Evolutionary conservation across 2,329 filamentous ascomycete genomes (phyloP).

Genomic region (Fusarium floridanum): DNA sequence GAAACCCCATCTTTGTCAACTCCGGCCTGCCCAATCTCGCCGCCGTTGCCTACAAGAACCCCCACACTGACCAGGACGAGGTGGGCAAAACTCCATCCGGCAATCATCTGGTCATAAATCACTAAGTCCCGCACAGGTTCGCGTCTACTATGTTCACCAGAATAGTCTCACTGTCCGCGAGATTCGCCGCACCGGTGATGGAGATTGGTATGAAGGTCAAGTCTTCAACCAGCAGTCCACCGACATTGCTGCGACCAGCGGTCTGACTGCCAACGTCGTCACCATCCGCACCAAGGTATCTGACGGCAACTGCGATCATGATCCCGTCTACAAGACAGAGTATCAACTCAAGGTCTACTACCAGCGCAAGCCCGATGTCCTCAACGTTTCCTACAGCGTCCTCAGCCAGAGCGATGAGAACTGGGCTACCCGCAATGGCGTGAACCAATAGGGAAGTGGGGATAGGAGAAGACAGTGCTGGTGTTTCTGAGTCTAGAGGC

Average conservation of each 20-base stretch:
- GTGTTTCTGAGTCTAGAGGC: background rate
- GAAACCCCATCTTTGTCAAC: background rate
- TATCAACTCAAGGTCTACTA: slow-evolving; percentile 6
- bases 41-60: background rate
- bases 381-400: background rate
- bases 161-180: background rate
- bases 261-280: slow-evolving; percentile 3
- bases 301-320: too few relatives aligned
- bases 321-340: too few relatives aligned
- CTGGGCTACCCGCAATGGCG: background rate
- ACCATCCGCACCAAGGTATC: too few relatives aligned
- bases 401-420: background rate
- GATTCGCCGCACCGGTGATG: background rate
- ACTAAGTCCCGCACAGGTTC: background rate
- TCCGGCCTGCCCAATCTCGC: background rate
- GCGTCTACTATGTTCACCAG: background rate
- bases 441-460: background rate
- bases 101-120: background rate
- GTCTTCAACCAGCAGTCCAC: background rate
- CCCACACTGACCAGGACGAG: background rate
- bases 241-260: background rate
- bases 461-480: background rate
- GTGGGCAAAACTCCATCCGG: background rate
- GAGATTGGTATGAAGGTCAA: background rate
- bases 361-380: background rate